Percentiles rank a stretch among this genome's conserved stretches.
Conservation (phyloP, 2,329 filamentous ascomycete genomes). For the Sclerotinia minor region DNA sequence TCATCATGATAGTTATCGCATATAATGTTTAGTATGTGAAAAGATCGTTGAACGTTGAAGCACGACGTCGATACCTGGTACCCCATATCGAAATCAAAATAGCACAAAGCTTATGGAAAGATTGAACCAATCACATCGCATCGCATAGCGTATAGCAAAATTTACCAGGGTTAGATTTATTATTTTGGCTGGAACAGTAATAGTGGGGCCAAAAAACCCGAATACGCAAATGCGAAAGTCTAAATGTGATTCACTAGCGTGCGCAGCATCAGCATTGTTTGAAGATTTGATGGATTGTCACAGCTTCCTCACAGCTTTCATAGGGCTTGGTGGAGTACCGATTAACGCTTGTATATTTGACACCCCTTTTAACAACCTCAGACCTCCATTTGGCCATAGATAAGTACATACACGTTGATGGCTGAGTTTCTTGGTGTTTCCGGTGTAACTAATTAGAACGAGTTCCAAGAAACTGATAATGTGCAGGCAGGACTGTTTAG, state of each 20-base stretch:
- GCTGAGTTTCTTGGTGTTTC: neutral
- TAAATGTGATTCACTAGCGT: neutral
- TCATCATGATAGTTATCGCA: constrained; percentile 5
- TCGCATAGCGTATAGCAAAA: constrained; percentile 6
- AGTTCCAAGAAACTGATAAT: neutral
- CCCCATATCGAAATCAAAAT: neutral
- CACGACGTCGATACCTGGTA: neutral
- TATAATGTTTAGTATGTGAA: constrained; percentile 10
- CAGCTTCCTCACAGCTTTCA: neutral
- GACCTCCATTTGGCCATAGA: neutral
- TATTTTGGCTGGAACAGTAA: neutral
- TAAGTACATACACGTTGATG: neutral
- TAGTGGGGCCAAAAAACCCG: neutral
- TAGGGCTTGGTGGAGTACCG: constrained; percentile 4
- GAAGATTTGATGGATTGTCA: neutral
- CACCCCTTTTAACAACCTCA: neutral
- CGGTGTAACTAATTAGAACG: neutral
- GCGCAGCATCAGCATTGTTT: neutral
- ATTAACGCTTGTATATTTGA: neutral
- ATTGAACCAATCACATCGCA: neutral
- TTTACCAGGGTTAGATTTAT: too few relatives aligned
- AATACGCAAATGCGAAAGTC: constrained; percentile 18
- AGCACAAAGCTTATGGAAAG: neutral
- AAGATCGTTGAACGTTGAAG: constrained; percentile 1
- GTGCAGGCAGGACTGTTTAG: neutral